Percentiles rank a stretch among this genome's conserved stretches.
phyloP scores from a whole-genome alignment of 2,329 filamentous ascomycete species.

The Aspergillus brasiliensis region DNA sequence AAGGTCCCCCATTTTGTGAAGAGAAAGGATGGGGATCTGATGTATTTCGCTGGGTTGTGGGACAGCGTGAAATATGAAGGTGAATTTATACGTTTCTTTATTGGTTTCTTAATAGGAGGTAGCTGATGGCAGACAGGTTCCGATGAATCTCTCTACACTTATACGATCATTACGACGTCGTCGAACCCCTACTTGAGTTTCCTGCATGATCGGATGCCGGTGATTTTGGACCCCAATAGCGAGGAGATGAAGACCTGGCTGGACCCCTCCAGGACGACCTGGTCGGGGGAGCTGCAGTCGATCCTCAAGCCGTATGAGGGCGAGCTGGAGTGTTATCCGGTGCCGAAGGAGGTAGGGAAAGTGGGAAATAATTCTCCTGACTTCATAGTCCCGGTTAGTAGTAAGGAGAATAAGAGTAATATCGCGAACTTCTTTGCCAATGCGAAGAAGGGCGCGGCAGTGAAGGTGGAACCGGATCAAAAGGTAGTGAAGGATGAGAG shows the following conservation, averaged over 20 bases:
- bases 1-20: constrained; percentile 84
- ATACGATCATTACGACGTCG: constrained; percentile 89
- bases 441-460: constrained; percentile 35
- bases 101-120: too few species aligned
- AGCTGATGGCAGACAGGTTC: constrained; percentile 48
- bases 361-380: constrained; percentile 85
- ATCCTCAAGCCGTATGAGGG: constrained; percentile 78
- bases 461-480: constrained; percentile 26
- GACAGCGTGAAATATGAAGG: constrained; percentile 82
- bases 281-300: constrained; percentile 76
- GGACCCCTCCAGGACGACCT: constrained; percentile 69
- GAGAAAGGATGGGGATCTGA: constrained; percentile 76
- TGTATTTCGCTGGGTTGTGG: constrained; percentile 92
- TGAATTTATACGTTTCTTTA: constrained; percentile 31
- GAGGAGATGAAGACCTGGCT: constrained; percentile 74
- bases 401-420: constrained; percentile 85
- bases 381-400: constrained; percentile 81
- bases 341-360: constrained; percentile 87
- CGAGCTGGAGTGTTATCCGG: constrained; percentile 81
- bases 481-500: constrained; percentile 23
- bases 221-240: constrained; percentile 78
- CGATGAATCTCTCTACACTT: constrained; percentile 76
- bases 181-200: constrained; percentile 82
- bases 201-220: constrained; percentile 93
- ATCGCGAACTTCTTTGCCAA: constrained; percentile 91